phyloP scores from a whole-genome alignment of 495 filamentous ascomycete genomes.

The Hypoxylon cercidicola region DNA sequence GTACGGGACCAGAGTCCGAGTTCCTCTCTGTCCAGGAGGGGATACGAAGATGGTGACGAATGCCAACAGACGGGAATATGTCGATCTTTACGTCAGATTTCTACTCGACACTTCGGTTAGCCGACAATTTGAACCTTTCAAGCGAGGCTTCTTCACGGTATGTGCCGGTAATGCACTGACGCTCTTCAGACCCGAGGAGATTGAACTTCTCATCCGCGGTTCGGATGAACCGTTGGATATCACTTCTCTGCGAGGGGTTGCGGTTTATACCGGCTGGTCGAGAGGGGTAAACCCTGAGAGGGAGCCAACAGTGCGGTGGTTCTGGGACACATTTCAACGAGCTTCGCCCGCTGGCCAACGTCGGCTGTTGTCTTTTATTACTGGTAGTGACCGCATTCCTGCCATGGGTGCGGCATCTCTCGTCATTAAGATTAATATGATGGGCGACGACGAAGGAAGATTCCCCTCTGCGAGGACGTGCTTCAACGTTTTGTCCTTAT shows the following conservation, averaged over 20 bases:
- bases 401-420: slow-evolving; percentile 89
- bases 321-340: slow-evolving; percentile 83
- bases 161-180: slow-evolving; percentile 90
- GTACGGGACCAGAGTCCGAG: slow-evolving; percentile 73
- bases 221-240: slow-evolving; percentile 90
- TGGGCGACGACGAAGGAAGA: slow-evolving; percentile 77
- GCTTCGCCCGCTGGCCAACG: slow-evolving; percentile 75
- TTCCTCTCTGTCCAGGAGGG: slow-evolving; percentile 81
- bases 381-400: slow-evolving; percentile 92
- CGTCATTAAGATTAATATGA: slow-evolving; percentile 75
- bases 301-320: slow-evolving; percentile 81
- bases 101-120: slow-evolving; percentile 81
- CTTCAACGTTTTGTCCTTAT: slow-evolving; percentile 86
- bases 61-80: slow-evolving; percentile 84
- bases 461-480: slow-evolving; percentile 92
- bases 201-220: slow-evolving; percentile 87
- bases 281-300: slow-evolving; percentile 49
- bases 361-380: slow-evolving; percentile 85
- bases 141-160: slow-evolving; percentile 92
- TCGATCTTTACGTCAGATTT: slow-evolving; percentile 85
- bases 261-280: slow-evolving; percentile 84
- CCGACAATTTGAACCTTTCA: slow-evolving; percentile 94
- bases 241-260: slow-evolving; percentile 76
- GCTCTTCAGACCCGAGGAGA: slow-evolving; percentile 93
- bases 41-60: slow-evolving; percentile 84